A percentile compares a stretch with the other conserved stretches of the same genome.
Conservation (phyloP, 2,329 filamentous ascomycete genomes). For the Leptoxyphium fumago region DNA sequence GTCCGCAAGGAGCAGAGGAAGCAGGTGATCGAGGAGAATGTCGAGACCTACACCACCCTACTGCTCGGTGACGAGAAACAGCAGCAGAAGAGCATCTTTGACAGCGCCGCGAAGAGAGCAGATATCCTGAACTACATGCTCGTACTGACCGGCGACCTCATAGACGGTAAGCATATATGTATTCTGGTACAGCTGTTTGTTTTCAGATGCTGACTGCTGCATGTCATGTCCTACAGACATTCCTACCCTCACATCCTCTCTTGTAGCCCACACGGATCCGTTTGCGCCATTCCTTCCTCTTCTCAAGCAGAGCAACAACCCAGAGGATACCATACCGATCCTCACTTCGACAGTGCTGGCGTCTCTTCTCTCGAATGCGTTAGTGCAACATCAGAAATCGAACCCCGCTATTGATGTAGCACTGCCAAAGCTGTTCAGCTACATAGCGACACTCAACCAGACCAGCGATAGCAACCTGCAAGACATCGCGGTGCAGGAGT, state of each 20-base stretch:
- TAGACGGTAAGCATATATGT: slow-evolving; percentile 51
- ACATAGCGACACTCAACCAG: slow-evolving; percentile 71
- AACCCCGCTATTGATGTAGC: slow-evolving; percentile 54
- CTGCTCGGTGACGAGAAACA: slow-evolving; percentile 52
- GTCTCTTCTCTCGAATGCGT: slow-evolving; percentile 53
- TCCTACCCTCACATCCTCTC: slow-evolving; percentile 59
- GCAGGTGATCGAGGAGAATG: slow-evolving; percentile 64
- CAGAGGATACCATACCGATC: slow-evolving; percentile 75
- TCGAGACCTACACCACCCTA: slow-evolving; percentile 64
- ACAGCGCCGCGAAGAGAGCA: slow-evolving; percentile 68
- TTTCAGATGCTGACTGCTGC: too few species aligned
- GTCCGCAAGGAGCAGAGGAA: slow-evolving; percentile 82
- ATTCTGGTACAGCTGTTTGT: too few species aligned
- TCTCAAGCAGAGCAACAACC: slow-evolving; percentile 67
- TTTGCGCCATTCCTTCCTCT: slow-evolving; percentile 72
- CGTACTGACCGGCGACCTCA: slow-evolving; percentile 72
- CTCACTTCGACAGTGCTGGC: slow-evolving; percentile 80
- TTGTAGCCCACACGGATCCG: slow-evolving; percentile 55
- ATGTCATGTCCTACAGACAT: slow-evolving; percentile 43
- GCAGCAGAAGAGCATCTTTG: slow-evolving; percentile 58
- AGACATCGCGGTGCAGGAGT: slow-evolving; percentile 87
- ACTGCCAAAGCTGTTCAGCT: slow-evolving; percentile 69
- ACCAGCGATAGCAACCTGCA: slow-evolving; percentile 79
- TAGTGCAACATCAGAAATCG: slow-evolving; percentile 45
- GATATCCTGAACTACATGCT: slow-evolving; percentile 94